phyloP scores from a whole-genome alignment of 768 basidiomycete genomes.

The Pleurotus citrinopileatus region DNA sequence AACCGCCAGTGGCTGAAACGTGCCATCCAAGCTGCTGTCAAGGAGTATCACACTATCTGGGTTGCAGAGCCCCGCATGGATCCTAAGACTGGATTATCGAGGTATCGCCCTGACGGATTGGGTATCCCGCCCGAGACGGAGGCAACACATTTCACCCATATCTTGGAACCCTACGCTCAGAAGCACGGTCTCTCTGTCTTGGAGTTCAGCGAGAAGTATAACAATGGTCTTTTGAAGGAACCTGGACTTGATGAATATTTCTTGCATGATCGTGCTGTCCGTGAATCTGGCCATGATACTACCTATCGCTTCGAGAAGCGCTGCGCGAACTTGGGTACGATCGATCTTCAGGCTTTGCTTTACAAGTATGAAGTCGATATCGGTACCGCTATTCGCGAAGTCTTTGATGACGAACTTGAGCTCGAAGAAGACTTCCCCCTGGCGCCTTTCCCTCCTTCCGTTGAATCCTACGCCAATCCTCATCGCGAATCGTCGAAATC shows the following conservation, averaged over 20 bases:
- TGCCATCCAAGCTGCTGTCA: slow-evolving; percentile 96
- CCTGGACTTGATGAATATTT: slow-evolving; percentile 96
- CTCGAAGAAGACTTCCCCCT: slow-evolving; percentile 91
- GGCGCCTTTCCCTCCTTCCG: slow-evolving; percentile 86
- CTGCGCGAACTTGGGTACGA: slow-evolving; percentile 94
- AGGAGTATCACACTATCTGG: slow-evolving; percentile 99
- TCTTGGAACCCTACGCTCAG: slow-evolving; percentile 90
- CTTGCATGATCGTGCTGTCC: slow-evolving; percentile 92
- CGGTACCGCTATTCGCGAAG: slow-evolving; percentile 93
- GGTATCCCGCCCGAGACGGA: slow-evolving; percentile 99
- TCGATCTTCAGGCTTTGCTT: slow-evolving; percentile 91
- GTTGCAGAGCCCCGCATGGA: slow-evolving; percentile 93
- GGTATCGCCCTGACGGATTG: slow-evolving; percentile 89
- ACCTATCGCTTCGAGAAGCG: slow-evolving; percentile 97
- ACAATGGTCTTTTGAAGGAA: slow-evolving; percentile 77
- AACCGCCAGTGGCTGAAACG: slow-evolving; percentile 93
- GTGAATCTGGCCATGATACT: slow-evolving; percentile 95
- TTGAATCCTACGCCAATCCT: slow-evolving; percentile 65
- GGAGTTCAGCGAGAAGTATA: slow-evolving; percentile 97
- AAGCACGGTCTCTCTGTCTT: slow-evolving; percentile 91
- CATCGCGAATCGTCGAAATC: slow-evolving; percentile 55
- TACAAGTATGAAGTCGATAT: slow-evolving; percentile 99
- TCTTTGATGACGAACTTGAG: slow-evolving; percentile 91
- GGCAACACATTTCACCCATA: slow-evolving; percentile 96
- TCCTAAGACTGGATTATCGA: slow-evolving; percentile 89